Percentiles rank a stretch among this genome's conserved stretches.
Conservation (phyloP, 208 protist genomes). For the Crithidia brevicula region DNA sequence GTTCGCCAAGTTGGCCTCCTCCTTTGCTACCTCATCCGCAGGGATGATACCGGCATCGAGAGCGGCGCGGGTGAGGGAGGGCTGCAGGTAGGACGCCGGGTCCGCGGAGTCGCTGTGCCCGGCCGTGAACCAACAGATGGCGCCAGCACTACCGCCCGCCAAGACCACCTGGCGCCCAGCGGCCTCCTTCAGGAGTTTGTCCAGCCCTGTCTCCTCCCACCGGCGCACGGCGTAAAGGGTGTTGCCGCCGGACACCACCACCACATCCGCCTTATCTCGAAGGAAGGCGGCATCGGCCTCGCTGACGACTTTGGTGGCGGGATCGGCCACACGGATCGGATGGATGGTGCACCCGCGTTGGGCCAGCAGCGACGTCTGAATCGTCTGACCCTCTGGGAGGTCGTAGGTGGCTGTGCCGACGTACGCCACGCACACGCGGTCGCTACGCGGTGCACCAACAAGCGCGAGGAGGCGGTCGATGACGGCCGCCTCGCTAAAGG, state of each 20-base stretch:
- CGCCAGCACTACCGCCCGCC: conserved; percentile 86
- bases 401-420: conserved; percentile 92
- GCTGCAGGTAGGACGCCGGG: conserved; percentile 69
- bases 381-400: conserved; percentile 38
- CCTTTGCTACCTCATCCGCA: conserved; percentile 19
- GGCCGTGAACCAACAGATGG: conserved; percentile 90
- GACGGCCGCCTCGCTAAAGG: conserved; percentile 47
- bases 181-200: conserved; percentile 43
- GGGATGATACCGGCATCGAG: conserved; percentile 21
- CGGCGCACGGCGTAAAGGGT: conserved; percentile 90
- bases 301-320: conserved; percentile 25
- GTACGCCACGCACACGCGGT: conserved; percentile 68
- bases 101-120: conserved; percentile 92
- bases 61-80: conserved; percentile 41
- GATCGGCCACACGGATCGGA: conserved; percentile 64
- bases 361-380: conserved; percentile 53
- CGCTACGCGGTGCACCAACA: conserved; percentile 26
- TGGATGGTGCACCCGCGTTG: conserved; percentile 61
- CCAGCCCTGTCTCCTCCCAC: conserved; percentile 87
- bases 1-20: conserved; percentile 21
- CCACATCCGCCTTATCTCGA: conserved; percentile 53
- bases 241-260: conserved; percentile 90
- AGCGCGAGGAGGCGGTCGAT: conserved; percentile 72
- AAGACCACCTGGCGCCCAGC: conserved; percentile 58
- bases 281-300: conserved; percentile 42